phyloP scores from a whole-genome alignment of 805 yeast species.

The Metschnikowia anglica region DNA sequence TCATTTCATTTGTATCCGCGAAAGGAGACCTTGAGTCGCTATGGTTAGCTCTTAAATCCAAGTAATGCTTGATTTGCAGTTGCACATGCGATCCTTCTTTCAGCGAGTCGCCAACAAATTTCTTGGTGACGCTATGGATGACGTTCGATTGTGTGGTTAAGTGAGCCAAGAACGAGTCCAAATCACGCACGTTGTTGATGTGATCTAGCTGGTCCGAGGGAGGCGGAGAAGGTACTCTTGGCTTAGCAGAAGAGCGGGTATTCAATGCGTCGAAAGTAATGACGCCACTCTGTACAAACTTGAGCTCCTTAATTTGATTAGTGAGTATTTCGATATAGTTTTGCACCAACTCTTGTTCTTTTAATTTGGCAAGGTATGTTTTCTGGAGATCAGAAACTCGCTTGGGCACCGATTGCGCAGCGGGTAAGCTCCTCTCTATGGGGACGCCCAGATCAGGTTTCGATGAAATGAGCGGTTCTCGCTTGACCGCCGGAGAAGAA shows the following conservation, averaged over 20 bases:
- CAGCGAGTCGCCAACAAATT: conserved; percentile 16
- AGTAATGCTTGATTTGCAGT: conserved; percentile 25
- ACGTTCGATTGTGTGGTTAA: conserved; percentile 37
- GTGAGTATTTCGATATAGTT: conserved; percentile 43
- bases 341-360: conserved; percentile 43
- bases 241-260: conserved; percentile 13
- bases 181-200: conserved; percentile 40
- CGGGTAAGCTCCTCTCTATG: no score
- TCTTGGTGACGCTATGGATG: conserved; percentile 41
- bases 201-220: conserved; percentile 37
- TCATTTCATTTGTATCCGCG: background rate
- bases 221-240: conserved; percentile 11
- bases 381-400: conserved; percentile 30
- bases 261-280: conserved; percentile 43
- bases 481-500: background rate
- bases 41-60: conserved; percentile 21
- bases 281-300: conserved; percentile 44
- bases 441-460: background rate
- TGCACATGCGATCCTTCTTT: conserved; percentile 16
- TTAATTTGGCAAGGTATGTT: conserved; percentile 36
- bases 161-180: conserved; percentile 40
- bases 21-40: background rate
- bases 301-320: conserved; percentile 43
- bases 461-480: background rate
- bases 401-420: conserved; percentile 1